Percentiles rank a stretch among this genome's conserved stretches.
Conservation (phyloP, 2,329 filamentous ascomycete species). For the Coniochaeta sp. region DNA sequence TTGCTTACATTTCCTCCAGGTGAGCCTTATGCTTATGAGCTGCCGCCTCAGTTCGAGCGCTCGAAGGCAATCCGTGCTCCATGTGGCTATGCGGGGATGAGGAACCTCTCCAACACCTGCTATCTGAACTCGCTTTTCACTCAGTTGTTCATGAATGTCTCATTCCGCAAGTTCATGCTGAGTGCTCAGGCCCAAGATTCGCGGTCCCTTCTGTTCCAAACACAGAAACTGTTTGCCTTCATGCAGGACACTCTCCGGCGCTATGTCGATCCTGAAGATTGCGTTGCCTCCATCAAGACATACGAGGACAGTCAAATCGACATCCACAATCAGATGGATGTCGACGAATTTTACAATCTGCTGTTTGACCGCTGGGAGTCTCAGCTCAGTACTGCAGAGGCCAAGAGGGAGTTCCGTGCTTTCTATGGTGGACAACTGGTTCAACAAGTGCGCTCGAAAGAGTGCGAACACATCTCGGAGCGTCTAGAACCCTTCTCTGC, state of each 20-base stretch:
- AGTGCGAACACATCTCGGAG: constrained; percentile 91
- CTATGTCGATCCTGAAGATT: constrained; percentile 62
- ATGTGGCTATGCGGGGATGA: constrained; percentile 82
- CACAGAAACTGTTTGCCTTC: constrained; percentile 72
- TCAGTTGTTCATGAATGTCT: constrained; percentile 91
- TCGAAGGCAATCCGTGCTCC: constrained; percentile 62
- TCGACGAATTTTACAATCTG: constrained; percentile 94
- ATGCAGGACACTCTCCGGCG: constrained; percentile 79
- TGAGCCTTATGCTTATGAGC: constrained; percentile 53
- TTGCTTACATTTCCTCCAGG: constrained; percentile 13
- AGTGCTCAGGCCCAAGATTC: constrained; percentile 45
- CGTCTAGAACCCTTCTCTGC: constrained; percentile 85
- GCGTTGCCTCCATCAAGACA: constrained; percentile 71
- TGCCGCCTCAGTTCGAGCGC: constrained; percentile 57
- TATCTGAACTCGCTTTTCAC: constrained; percentile 94
- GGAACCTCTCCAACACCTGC: constrained; percentile 91
- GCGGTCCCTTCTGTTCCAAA: constrained; percentile 66
- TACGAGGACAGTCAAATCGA: constrained; percentile 81
- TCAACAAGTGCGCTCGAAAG: constrained; percentile 91
- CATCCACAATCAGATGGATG: constrained; percentile 89
- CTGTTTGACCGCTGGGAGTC: constrained; percentile 87
- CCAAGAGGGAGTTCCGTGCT: constrained; percentile 65
- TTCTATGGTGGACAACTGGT: constrained; percentile 91
- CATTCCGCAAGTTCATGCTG: constrained; percentile 81
- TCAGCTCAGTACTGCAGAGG: constrained; percentile 61